phyloP scores from a whole-genome alignment of 352 stramenopile genomes.

The Globisporangium megalacanthum region DNA sequence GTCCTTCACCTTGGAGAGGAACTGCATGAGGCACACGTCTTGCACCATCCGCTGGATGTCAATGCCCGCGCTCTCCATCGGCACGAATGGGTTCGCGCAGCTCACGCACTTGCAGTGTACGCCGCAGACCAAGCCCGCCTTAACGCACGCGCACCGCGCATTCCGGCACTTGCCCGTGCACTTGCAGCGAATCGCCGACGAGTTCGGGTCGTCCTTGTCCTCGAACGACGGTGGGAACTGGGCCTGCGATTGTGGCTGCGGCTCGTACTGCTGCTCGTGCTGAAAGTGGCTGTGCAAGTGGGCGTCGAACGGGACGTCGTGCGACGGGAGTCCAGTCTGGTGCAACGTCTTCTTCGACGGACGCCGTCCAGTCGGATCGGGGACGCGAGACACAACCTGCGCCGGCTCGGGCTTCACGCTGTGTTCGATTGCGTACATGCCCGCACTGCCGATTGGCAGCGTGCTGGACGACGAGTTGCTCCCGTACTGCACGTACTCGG shows the following conservation, averaged over 20 bases:
- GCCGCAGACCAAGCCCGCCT: constrained; percentile 73
- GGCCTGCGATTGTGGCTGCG: not conserved
- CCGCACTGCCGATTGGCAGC: not conserved
- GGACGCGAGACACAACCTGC: constrained; percentile 47
- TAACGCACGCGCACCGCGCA: constrained; percentile 75
- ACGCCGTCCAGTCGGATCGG: constrained; percentile 49
- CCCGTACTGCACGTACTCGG: constrained; percentile 77
- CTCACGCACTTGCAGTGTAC: constrained; percentile 72
- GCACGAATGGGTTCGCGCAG: constrained; percentile 75
- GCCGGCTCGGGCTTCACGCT: constrained; percentile 11
- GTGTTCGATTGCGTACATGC: constrained; percentile 10
- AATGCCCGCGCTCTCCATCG: constrained; percentile 65
- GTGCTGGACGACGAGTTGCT: constrained; percentile 9
- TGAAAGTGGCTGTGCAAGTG: not conserved
- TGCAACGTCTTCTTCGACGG: constrained; percentile 68
- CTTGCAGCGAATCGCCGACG: constrained; percentile 47
- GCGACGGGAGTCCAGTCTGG: constrained; percentile 18
- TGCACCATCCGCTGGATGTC: constrained; percentile 58
- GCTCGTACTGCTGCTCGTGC: not conserved
- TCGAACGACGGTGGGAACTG: not conserved
- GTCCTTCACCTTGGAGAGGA: constrained; percentile 76
- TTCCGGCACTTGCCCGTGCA: constrained; percentile 83
- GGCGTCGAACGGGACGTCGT: not conserved
- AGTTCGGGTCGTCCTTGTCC: constrained; percentile 28
- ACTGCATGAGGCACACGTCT: constrained; percentile 80